Percentiles rank a stretch among this genome's conserved stretches.
Conservation (phyloP, 2,329 filamentous ascomycete species). For the Trichoderma guizhouense region DNA sequence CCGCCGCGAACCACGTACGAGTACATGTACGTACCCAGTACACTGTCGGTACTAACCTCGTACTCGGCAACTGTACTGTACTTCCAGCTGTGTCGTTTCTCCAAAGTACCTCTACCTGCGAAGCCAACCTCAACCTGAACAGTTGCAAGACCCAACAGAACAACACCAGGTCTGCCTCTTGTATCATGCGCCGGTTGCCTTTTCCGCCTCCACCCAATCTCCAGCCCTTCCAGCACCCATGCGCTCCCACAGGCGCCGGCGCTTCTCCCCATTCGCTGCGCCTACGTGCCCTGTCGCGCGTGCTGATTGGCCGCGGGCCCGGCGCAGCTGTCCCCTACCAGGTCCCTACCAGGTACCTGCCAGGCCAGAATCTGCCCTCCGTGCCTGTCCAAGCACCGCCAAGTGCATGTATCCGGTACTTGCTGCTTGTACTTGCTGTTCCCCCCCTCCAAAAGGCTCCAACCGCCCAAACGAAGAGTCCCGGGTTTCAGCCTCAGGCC, state of each 20-base stretch:
- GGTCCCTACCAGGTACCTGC: neutral
- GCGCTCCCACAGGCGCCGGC: neutral
- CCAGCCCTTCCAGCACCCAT: constrained; percentile 1
- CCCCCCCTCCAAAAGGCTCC: neutral
- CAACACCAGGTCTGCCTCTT: neutral
- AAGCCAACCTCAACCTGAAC: too few relatives aligned
- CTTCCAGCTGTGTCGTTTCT: neutral
- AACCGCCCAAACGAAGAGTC: neutral
- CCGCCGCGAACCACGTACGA: neutral
- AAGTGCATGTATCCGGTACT: neutral
- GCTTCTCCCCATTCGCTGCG: constrained; percentile 12
- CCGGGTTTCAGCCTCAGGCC: constrained; percentile 14
- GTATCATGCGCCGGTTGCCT: constrained; percentile 12
- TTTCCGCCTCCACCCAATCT: constrained; percentile 5
- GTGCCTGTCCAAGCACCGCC: neutral
- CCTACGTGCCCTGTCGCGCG: constrained; percentile 3
- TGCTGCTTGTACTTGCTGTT: too few relatives aligned
- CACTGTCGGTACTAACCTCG: neutral
- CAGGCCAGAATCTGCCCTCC: neutral
- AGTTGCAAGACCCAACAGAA: neutral
- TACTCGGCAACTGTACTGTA: neutral
- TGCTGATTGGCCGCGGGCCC: neutral
- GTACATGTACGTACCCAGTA: neutral
- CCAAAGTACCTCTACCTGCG: neutral
- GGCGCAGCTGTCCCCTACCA: neutral